phyloP scores from a whole-genome alignment of 495 filamentous ascomycete genomes.

The Penicillium lividum region DNA sequence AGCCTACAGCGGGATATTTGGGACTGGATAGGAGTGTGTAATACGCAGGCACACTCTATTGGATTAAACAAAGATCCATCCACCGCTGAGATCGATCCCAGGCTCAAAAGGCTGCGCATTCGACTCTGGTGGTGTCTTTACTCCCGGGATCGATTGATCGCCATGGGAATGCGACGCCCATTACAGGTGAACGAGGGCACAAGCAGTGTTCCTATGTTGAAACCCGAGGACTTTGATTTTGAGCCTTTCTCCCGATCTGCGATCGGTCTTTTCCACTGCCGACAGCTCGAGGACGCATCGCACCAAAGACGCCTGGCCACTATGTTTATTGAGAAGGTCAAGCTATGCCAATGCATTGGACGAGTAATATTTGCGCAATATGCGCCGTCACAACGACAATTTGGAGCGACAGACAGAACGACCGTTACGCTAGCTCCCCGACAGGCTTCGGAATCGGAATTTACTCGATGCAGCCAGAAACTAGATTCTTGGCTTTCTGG shows the following conservation, averaged over 20 bases:
- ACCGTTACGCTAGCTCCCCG: conserved; percentile 83
- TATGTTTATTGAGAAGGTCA: conserved; percentile 87
- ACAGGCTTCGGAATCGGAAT: conserved; percentile 66
- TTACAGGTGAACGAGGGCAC: conserved; percentile 84
- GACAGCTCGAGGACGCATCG: conserved; percentile 42
- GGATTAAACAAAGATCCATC: conserved; percentile 75
- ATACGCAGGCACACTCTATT: conserved; percentile 77
- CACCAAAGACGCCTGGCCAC: conserved; percentile 70
- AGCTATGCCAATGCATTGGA: conserved; percentile 79
- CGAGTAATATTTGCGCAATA: conserved; percentile 82
- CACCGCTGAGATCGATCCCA: conserved; percentile 61
- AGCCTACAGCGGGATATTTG: conserved; percentile 76
- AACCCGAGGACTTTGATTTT: conserved; percentile 75
- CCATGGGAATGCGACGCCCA: conserved; percentile 81
- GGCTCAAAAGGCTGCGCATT: conserved; percentile 64
- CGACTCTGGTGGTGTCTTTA: conserved; percentile 91
- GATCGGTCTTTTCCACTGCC: conserved; percentile 37
- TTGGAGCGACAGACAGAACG: conserved; percentile 66
- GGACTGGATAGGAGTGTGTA: conserved; percentile 86
- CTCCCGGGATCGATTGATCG: conserved; percentile 85
- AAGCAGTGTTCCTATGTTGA: conserved; percentile 82
- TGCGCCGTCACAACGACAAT: conserved; percentile 62
- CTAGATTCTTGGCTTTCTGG: conserved; percentile 66
- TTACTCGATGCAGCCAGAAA: conserved; percentile 68
- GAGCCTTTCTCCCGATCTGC: conserved; percentile 55